phyloP scores from a whole-genome alignment of 805 yeast species.

The Yarrowia porcina region DNA sequence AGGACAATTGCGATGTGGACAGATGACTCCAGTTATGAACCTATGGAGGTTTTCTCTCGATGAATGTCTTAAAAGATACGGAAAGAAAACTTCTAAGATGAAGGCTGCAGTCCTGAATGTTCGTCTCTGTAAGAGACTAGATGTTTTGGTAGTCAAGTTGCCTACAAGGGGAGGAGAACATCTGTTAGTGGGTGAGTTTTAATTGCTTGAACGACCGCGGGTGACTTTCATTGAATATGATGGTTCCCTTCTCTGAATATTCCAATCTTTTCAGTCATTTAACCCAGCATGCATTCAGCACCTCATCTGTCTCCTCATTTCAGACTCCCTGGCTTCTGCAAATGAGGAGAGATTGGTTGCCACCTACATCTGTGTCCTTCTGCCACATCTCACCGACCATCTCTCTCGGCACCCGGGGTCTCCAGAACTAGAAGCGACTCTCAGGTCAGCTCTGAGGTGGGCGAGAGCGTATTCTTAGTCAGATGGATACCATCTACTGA shows the following conservation, averaged over 20 bases:
- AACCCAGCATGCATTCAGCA: not conserved
- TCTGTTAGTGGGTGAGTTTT: not conserved
- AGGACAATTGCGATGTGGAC: not conserved
- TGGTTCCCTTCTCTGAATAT: too few species aligned
- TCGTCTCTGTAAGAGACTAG: not conserved
- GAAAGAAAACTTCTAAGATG: not conserved
- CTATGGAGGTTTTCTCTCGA: not conserved
- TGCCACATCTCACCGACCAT: not conserved
- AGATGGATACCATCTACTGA: too few species aligned
- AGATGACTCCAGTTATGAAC: not conserved
- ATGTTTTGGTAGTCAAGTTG: not conserved
- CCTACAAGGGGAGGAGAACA: not conserved
- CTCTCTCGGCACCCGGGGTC: not conserved
- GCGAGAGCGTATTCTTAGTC: not conserved
- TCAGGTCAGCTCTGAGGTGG: not conserved
- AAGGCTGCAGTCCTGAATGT: not conserved
- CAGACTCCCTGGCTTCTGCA: not conserved
- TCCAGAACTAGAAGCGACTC: not conserved
- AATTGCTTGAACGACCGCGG: too few species aligned
- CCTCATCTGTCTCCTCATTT: not conserved
- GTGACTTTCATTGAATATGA: too few species aligned
- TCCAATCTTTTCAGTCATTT: too few species aligned
- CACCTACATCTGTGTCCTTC: not conserved
- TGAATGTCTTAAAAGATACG: constrained; percentile 4
- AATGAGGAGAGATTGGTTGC: not conserved